Evolutionary conservation across 805 yeast genomes (phyloP), one percentile per base, ranked within the genome.

Genomic region (Scheffersomyces ergatensis): DNA sequence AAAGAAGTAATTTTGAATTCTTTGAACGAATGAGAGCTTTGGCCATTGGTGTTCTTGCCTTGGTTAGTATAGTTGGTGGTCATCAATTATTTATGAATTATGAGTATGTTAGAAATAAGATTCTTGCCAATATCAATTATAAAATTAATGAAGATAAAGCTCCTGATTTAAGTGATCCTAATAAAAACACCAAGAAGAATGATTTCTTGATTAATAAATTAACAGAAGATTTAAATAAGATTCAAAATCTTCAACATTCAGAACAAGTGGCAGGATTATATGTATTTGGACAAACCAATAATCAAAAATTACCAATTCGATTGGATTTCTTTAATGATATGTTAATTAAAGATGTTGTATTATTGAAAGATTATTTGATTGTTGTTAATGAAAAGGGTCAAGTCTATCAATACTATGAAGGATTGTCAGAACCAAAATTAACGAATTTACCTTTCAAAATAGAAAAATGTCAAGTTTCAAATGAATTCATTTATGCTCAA

Each of bases 311-410:
- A 5, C 95, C 96, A 3, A 58, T 72, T 21, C 70, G 95, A 52
- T 60, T 85, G 5, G 64, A 71, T 1, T 74, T 71, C 48, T 89
- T 92, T 51, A 88, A 89, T 54, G 75, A 76, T 30, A 72, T 73
- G 63, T 51, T 67, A 13, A 60, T 88, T 23, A 69, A 74, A 35
- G 83, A 80, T 53, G 78, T 90, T 4, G 65, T 70, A 16, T 54
- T 88, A 2, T 67, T 72, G 18, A 71, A 70, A 4, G 62, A 56
- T 39, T 60, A 62, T 12, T 65, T 78, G 6, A 81, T 76, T 21
- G 89, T 89, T 0, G 76, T 88, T 14, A 77, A 82, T 45, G 70
- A 72, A 1, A 76, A 74, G 13, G 98, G 97, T 15, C 77, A 84
- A 52, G 70, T 89, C 24, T 80, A 79, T 40, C 85, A 84, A 55